Evolutionary conservation across 2,329 filamentous ascomycete genomes (phyloP).

Genomic region (Tothia fuscella): DNA sequence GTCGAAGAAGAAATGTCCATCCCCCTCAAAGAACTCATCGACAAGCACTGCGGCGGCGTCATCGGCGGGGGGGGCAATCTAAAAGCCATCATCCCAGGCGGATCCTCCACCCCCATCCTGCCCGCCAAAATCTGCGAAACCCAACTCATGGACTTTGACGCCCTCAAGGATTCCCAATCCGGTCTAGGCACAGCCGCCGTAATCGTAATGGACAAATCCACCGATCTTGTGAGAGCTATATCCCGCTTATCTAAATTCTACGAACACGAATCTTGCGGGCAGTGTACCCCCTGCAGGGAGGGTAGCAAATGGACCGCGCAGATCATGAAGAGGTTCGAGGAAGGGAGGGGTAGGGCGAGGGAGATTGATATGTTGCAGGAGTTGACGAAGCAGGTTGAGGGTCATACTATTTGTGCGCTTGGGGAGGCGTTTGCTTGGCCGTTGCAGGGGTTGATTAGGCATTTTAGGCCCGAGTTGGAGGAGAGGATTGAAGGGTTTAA

Average conservation of each 20-base stretch:
- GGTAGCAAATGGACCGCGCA: constrained; percentile 98
- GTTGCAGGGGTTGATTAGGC: constrained; percentile 92
- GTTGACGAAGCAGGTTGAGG: constrained; percentile 97
- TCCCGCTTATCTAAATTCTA: constrained; percentile 92
- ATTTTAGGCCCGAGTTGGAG: constrained; percentile 95
- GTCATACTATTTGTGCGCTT: constrained; percentile 95
- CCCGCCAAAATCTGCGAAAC: constrained; percentile 85
- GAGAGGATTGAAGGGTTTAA: constrained; percentile 73
- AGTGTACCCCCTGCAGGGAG: constrained; percentile 98
- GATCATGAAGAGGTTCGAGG: constrained; percentile 95
- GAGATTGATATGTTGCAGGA: constrained; percentile 99
- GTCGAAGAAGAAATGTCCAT: constrained; percentile 99
- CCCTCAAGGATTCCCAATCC: constrained; percentile 92
- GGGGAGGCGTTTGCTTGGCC: constrained; percentile 99
- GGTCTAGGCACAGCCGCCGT: constrained; percentile 95
- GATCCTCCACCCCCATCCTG: constrained; percentile 90
- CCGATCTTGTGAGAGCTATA: constrained; percentile 91
- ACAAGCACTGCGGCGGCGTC: constrained; percentile 96
- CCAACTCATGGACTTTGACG: constrained; percentile 98
- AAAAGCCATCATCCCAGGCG: constrained; percentile 86
- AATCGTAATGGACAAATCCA: constrained; percentile 98
- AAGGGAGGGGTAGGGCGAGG: constrained; percentile 72
- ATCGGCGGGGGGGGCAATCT: constrained; percentile 97
- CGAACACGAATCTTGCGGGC: constrained; percentile 94
- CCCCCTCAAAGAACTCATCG: constrained; percentile 86